Conservation (phyloP, 768 basidiomycete genomes). For the Glaciozyma antarctica region DNA sequence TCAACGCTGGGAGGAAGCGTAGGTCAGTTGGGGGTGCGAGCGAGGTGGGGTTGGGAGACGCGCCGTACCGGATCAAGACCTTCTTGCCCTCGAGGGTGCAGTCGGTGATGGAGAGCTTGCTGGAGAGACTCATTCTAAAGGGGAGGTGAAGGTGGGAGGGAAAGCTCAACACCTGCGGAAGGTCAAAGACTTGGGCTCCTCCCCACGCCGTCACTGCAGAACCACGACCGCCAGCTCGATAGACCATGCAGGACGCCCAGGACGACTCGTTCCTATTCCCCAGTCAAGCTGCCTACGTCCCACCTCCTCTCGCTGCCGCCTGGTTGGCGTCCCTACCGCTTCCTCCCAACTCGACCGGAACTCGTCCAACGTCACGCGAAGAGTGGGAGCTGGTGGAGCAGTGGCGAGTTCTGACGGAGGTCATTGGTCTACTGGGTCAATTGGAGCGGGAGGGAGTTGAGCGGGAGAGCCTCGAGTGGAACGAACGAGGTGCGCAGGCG, state of each 20-base stretch:
- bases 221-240: too few relatives aligned
- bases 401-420: conserved; percentile 20
- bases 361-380: background rate
- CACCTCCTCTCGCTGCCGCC: background rate
- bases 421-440: conserved; percentile 2
- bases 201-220: too few relatives aligned
- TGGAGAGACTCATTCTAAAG: conserved; percentile 70
- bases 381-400: conserved; percentile 30
- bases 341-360: background rate
- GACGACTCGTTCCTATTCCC: too few relatives aligned
- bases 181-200: too few relatives aligned
- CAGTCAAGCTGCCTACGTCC: too few relatives aligned
- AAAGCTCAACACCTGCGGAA: too few relatives aligned
- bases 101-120: conserved; percentile 88
- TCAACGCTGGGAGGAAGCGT: conserved; percentile 49
- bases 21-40: background rate
- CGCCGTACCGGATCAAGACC: conserved; percentile 61
- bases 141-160: too few relatives aligned
- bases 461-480: too few relatives aligned
- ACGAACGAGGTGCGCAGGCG: too few relatives aligned
- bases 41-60: background rate
- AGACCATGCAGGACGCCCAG: too few relatives aligned
- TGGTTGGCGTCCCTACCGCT: background rate
- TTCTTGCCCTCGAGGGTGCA: conserved; percentile 76
- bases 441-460: conserved; percentile 4